Base-by-base conservation (phyloP, 176 grass and related monocot genomes). In the Stipa capillata region DNA sequence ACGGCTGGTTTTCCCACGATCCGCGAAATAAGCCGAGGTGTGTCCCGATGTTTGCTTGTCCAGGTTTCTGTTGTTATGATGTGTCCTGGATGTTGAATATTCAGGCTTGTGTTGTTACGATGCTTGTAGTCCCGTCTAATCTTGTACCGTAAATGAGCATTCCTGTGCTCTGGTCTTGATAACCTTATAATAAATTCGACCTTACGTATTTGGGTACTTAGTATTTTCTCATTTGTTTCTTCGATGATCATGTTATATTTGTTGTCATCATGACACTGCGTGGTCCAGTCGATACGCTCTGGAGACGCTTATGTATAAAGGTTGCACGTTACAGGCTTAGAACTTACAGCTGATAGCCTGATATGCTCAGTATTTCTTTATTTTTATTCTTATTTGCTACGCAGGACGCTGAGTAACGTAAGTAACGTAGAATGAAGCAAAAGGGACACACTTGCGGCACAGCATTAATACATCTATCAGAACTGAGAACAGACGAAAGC, bases 131-230 rank as follows among this genome's bases (percentile, higher is more conserved):
- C n/a, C 2, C 1, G 43, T 61, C 33, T 39, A 21, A 53, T 41
- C 21, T 20, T 73, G 57, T 79, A 71, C 57, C 33, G 73, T n/a
- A 64, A 25, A 40, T 21, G 80, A 83, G 80, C 80, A 83, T 73
- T 48, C 86, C 8, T 6, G 58, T 83, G 86, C 86, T 83, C 86
- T 36, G 18, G 0, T 66, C 68, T 45, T 32, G 41, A 40, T 42
- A 63, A 73, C 23, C 16, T 27, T 65, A 31, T 41, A 79, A 79
- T 84, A 78, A 88, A 49, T 17, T 69, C 2, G 52, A 2, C 23
- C 13, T 65, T 64, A 11, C 15, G 4, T 76, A 10, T 48, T 11
- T 74, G 5, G 6, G 21, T n/a, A 11, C 40, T 29, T 57, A 25
- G 3, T 43, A 21, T 35, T 51, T 44, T 54, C 21, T 55, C n/a